Evolutionary conservation across 148 eudicot species (phyloP).

Genomic region (Cornus kousa): DNA sequence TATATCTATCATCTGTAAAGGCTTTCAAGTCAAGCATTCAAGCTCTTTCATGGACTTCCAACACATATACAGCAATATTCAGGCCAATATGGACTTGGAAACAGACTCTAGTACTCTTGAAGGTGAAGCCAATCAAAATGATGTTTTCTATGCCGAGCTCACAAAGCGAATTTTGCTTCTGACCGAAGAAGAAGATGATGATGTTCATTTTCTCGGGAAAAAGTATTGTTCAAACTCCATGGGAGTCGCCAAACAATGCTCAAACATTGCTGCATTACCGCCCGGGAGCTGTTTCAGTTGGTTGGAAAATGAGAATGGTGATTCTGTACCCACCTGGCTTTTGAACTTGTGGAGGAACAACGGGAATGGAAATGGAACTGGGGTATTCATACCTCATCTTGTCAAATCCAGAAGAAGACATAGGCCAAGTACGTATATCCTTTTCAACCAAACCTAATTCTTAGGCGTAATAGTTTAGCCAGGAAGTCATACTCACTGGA

Average conservation of each 20-base stretch:
- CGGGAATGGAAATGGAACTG: slow-evolving; percentile 18
- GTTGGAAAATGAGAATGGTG: slow-evolving; percentile 9
- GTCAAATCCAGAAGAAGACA: slow-evolving; percentile 14
- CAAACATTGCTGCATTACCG: not conserved
- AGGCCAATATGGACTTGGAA: not conserved
- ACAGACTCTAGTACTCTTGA: not conserved
- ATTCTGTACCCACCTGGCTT: slow-evolving; percentile 9
- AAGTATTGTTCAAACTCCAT: not conserved
- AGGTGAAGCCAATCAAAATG: slow-evolving; percentile 21
- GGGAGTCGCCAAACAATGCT: slow-evolving; percentile 10
- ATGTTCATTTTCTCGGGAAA: not conserved
- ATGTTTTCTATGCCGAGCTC: slow-evolving; percentile 35
- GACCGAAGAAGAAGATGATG: slow-evolving; percentile 20
- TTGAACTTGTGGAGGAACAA: not conserved
- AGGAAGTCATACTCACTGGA: too few relatives aligned
- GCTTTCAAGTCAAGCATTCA: not conserved
- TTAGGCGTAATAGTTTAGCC: too few relatives aligned
- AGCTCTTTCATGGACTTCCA: not conserved
- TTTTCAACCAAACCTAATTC: too few relatives aligned
- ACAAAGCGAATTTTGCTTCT: slow-evolving; percentile 32
- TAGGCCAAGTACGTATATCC: slow-evolving; percentile 13
- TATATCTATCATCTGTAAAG: too few relatives aligned
- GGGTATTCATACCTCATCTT: slow-evolving; percentile 31
- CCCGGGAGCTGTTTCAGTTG: slow-evolving; percentile 20
- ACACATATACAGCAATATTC: not conserved